phyloP scores from a whole-genome alignment of 257 asterid genomes.

The Anisodus acutangulus region DNA sequence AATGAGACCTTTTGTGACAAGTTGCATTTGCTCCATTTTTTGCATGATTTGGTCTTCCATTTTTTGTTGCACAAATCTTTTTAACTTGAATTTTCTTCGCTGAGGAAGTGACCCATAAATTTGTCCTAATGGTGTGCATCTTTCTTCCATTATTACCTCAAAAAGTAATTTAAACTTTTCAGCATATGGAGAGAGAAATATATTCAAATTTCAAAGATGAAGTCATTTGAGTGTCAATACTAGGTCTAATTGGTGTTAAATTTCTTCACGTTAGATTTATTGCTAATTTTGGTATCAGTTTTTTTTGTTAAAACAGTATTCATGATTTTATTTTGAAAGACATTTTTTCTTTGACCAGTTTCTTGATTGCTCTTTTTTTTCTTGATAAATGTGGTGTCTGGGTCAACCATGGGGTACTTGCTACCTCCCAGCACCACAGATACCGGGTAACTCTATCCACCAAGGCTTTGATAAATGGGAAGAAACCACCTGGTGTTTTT shows the following conservation, averaged over 20 bases:
- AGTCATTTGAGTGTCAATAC: conserved; percentile 3
- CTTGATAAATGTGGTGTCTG: no score
- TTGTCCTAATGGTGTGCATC: neutral
- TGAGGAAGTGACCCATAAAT: neutral
- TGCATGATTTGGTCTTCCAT: neutral
- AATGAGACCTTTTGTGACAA: neutral
- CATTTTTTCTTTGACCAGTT: neutral
- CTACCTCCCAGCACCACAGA: no score
- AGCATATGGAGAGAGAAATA: neutral
- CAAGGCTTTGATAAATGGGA: no score
- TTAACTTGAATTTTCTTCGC: neutral
- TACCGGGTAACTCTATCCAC: no score
- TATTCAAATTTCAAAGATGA: neutral
- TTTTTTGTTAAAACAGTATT: neutral
- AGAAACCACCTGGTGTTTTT: no score
- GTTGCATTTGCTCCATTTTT: neutral
- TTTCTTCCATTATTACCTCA: neutral
- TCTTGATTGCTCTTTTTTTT: conserved; percentile 5
- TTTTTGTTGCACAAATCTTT: neutral
- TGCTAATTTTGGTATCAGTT: neutral
- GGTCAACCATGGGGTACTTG: no score
- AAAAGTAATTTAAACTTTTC: neutral
- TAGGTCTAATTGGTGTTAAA: neutral
- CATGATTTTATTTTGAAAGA: neutral
- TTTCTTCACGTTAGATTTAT: neutral